These are phyloP conservation scores for Stachybotrys chartarum DNA, from an alignment of 2,329 filamentous ascomycete genomes.

Conservation along the genomic window DNA sequence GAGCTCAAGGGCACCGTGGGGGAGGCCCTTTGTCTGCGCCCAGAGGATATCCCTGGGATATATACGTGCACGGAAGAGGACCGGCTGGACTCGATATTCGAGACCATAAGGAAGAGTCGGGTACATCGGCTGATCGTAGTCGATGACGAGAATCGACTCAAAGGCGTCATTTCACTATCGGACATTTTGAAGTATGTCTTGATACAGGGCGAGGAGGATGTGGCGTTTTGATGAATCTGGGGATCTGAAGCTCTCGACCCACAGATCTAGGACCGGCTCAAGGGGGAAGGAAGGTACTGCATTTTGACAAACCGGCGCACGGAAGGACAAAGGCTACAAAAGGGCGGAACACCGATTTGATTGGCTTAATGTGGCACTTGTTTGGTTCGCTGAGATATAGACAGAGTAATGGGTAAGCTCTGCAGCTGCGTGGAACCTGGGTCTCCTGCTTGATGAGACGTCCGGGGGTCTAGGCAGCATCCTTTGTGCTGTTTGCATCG, in stretches of 20 bases:
- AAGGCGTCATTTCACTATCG: constrained; percentile 85
- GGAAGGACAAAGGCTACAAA: not conserved
- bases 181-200: constrained; percentile 96
- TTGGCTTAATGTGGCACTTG: not conserved
- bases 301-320: not conserved
- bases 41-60: constrained; percentile 90
- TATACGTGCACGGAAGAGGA: constrained; percentile 93
- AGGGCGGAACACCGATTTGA: not conserved
- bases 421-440: constrained; percentile 1
- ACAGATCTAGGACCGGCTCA: not conserved
- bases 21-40: constrained; percentile 78
- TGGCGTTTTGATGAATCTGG: constrained; percentile 7
- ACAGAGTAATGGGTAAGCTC: not conserved
- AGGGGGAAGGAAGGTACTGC: not conserved
- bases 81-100: constrained; percentile 89
- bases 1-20: constrained; percentile 81
- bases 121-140: constrained; percentile 92
- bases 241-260: not conserved
- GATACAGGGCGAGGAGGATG: constrained; percentile 64
- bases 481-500: not conserved
- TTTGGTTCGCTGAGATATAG: not conserved
- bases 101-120: constrained; percentile 89
- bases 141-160: constrained; percentile 79
- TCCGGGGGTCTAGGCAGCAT: not conserved
- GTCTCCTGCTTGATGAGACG: not conserved